A percentile compares a stretch with the other conserved stretches of the same genome.
phyloP scores from a whole-genome alignment of 129 eudicot species.

The Chrysanthemum makinoi region DNA sequence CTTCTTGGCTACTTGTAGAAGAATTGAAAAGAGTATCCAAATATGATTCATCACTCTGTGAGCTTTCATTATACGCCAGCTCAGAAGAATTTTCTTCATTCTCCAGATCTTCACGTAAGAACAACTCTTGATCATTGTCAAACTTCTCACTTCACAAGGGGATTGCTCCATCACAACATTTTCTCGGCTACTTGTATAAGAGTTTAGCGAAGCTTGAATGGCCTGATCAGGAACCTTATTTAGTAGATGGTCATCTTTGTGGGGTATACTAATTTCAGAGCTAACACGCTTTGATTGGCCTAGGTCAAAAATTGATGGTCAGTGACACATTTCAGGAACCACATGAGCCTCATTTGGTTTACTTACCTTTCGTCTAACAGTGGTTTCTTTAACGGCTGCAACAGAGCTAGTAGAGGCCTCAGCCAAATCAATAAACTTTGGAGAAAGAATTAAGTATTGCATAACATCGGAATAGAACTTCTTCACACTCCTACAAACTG shows the following conservation, averaged over 20 bases:
- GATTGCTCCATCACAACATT: neutral
- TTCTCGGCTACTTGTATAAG: conserved; percentile 9
- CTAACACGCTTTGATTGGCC: conserved; percentile 18
- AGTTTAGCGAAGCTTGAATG: conserved; percentile 10
- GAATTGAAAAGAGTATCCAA: no score
- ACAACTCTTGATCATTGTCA: no score
- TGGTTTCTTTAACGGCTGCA: conserved; percentile 19
- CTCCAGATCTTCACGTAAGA: no score
- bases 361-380: conserved; percentile 11
- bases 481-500: conserved; percentile 39
- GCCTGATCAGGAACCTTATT: conserved; percentile 10
- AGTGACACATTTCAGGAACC: conserved; percentile 15
- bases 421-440: conserved; percentile 15
- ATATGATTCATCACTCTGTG: no score
- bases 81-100: no score
- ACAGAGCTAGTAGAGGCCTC: conserved; percentile 23
- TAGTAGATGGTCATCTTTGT: conserved; percentile 9
- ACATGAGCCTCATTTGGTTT: conserved; percentile 16
- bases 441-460: conserved; percentile 43
- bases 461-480: conserved; percentile 42
- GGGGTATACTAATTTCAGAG: conserved; percentile 16
- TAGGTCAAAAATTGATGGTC: conserved; percentile 3
- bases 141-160: no score
- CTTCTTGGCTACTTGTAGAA: no score
- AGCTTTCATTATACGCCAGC: no score